These are phyloP conservation scores for Pontederia paniculata DNA, from an alignment of 176 grass and related monocot genomes.

Conservation along the genomic window DNA sequence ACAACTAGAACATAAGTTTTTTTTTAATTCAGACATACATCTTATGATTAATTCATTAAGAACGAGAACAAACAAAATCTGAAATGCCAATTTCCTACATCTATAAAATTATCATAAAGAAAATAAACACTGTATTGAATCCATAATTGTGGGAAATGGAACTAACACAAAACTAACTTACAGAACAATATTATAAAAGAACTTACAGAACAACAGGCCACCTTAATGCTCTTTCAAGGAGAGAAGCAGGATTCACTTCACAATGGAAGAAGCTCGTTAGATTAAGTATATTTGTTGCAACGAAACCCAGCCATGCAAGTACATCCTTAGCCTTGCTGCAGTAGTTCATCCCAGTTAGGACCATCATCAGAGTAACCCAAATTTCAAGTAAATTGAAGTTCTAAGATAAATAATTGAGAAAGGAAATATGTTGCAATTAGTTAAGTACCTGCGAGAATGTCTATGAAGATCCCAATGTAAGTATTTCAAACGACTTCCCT, in stretches of 20 bases:
- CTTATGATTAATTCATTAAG: no score
- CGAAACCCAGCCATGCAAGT: conserved; percentile 58
- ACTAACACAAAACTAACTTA: no score
- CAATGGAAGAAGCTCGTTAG: conserved; percentile 76
- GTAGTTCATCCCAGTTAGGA: not conserved
- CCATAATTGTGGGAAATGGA: no score
- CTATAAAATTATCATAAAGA: no score
- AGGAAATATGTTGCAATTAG: not conserved
- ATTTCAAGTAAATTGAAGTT: not conserved
- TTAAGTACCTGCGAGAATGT: conserved; percentile 58
- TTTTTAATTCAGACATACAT: no score
- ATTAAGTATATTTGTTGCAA: conserved; percentile 51
- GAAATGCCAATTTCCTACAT: no score
- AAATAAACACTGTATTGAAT: no score
- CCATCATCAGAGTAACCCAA: not conserved
- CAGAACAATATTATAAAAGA: not conserved
- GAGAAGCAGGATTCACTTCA: conserved; percentile 30
- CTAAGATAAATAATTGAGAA: not conserved
- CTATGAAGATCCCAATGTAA: conserved; percentile 95
- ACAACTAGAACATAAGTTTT: no score
- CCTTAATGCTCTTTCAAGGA: conserved; percentile 33
- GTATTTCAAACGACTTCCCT: conserved; percentile 57
- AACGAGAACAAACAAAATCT: no score
- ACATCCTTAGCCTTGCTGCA: conserved; percentile 67
- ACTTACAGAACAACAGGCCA: conserved; percentile 57